Evolutionary conservation across 2,329 filamentous ascomycete genomes (phyloP).

Genomic region (Aaosphaeria arxii): DNA sequence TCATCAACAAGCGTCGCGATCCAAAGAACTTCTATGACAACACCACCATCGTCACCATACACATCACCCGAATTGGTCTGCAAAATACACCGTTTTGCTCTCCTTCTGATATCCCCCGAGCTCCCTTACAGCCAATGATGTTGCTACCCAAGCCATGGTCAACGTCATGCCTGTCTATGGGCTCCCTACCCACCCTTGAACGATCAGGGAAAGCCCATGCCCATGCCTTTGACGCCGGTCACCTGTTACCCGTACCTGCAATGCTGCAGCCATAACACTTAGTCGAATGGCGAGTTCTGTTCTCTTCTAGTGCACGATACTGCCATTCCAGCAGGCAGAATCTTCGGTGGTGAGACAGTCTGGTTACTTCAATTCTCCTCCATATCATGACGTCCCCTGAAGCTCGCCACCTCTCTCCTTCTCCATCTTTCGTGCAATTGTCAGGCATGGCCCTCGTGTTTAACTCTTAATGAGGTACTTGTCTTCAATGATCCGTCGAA

Average conservation of each 20-base stretch:
- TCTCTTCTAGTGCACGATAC: too few species aligned
- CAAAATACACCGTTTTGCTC: not conserved
- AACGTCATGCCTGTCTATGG: not conserved
- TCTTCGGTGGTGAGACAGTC: too few species aligned
- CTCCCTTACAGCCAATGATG: too few species aligned
- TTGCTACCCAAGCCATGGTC: not conserved
- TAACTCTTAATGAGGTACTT: not conserved
- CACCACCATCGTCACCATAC: constrained; percentile 19
- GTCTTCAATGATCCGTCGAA: constrained; percentile 1
- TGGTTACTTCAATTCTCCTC: not conserved
- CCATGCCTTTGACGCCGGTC: too few species aligned
- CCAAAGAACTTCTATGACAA: constrained; percentile 20
- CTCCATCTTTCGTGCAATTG: not conserved
- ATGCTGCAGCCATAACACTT: too few species aligned
- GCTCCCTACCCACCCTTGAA: too few species aligned
- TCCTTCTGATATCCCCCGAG: not conserved
- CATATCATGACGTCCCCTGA: not conserved
- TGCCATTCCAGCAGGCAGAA: too few species aligned
- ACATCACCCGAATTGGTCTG: not conserved
- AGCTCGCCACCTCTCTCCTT: not conserved
- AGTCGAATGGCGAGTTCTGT: too few species aligned
- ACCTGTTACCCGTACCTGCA: too few species aligned
- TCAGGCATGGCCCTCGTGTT: not conserved
- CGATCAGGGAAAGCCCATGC: too few species aligned
- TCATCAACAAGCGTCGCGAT: constrained; percentile 18